phyloP scores from a whole-genome alignment of 2,329 filamentous ascomycete genomes.

The Talaromyces sp. region DNA sequence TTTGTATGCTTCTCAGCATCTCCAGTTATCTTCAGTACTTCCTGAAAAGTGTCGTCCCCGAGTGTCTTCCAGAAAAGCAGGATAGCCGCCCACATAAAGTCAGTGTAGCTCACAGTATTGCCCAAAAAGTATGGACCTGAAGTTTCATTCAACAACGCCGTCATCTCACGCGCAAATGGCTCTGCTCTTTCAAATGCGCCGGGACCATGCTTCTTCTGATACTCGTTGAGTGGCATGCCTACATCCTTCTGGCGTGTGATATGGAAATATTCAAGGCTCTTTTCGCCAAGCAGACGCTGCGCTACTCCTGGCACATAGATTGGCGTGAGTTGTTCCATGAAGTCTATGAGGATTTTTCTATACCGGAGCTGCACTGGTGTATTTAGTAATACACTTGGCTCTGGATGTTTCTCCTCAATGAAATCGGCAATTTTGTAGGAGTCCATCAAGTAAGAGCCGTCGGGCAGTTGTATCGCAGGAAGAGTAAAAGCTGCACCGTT shows the following conservation, averaged over 20 bases:
- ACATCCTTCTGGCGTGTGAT: slow-evolving; percentile 48
- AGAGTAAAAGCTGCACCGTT: slow-evolving; percentile 49
- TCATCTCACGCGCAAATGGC: slow-evolving; percentile 35
- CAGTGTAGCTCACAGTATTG: slow-evolving; percentile 53
- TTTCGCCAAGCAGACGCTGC: slow-evolving; percentile 49
- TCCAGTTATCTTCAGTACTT: slow-evolving; percentile 30
- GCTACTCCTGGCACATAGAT: slow-evolving; percentile 52
- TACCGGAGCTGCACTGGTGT: slow-evolving; percentile 44
- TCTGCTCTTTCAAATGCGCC: slow-evolving; percentile 48
- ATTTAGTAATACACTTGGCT: slow-evolving; percentile 58
- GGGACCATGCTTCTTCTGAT: slow-evolving; percentile 49
- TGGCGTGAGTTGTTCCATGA: slow-evolving; percentile 36
- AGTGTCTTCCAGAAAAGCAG: slow-evolving; percentile 46
- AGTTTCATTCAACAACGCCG: slow-evolving; percentile 53
- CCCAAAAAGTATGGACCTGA: slow-evolving; percentile 59
- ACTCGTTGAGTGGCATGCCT: slow-evolving; percentile 54
- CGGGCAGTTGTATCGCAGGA: slow-evolving; percentile 55
- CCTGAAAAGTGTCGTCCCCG: slow-evolving; percentile 39
- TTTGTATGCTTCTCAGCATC: slow-evolving; percentile 20
- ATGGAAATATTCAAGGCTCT: slow-evolving; percentile 55
- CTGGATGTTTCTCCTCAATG: slow-evolving; percentile 59
- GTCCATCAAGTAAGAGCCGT: slow-evolving; percentile 63
- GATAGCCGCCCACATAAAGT: slow-evolving; percentile 55
- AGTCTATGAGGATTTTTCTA: slow-evolving; percentile 40
- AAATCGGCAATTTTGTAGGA: slow-evolving; percentile 57